Conservation (phyloP, 1,284 basidiomycete species). For the Heliocybe sulcata region DNA sequence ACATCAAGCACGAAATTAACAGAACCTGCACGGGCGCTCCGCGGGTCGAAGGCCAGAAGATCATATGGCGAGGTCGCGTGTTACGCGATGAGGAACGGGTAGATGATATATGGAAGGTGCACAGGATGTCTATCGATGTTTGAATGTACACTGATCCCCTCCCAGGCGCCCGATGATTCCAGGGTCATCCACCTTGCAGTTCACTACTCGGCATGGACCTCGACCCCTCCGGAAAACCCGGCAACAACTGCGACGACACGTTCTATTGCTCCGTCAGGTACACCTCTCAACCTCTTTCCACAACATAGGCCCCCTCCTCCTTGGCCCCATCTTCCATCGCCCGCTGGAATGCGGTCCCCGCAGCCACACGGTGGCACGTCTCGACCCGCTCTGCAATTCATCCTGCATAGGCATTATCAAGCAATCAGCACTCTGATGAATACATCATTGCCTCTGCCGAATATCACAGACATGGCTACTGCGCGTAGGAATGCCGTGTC, state of each 20-base stretch:
- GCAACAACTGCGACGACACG: constrained; percentile 1
- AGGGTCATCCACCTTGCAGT: constrained; percentile 69
- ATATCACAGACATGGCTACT: constrained; percentile 12
- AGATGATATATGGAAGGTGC: constrained; percentile 64
- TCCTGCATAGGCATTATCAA: constrained; percentile 22
- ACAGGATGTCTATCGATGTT: background rate
- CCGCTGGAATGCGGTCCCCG: background rate
- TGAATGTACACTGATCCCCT: constrained; percentile 9
- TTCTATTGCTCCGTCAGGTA: background rate
- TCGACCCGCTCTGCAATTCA: background rate
- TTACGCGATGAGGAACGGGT: constrained; percentile 60
- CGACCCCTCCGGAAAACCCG: constrained; percentile 32
- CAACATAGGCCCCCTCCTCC: constrained; percentile 4
- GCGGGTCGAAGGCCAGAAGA: constrained; percentile 57
- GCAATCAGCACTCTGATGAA: constrained; percentile 24
- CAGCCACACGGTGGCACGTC: background rate
- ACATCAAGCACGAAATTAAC: constrained; percentile 64
- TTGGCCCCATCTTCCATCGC: background rate
- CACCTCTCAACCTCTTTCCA: background rate
- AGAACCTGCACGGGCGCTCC: constrained; percentile 58
- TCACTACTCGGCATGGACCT: constrained; percentile 66
- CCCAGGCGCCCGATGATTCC: constrained; percentile 46
- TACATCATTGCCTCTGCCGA: constrained; percentile 9
- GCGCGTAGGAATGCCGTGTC: constrained; percentile 18
- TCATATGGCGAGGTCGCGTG: constrained; percentile 68